phyloP scores from a whole-genome alignment of 768 basidiomycete genomes.

The Hirschioporus abietinus region DNA sequence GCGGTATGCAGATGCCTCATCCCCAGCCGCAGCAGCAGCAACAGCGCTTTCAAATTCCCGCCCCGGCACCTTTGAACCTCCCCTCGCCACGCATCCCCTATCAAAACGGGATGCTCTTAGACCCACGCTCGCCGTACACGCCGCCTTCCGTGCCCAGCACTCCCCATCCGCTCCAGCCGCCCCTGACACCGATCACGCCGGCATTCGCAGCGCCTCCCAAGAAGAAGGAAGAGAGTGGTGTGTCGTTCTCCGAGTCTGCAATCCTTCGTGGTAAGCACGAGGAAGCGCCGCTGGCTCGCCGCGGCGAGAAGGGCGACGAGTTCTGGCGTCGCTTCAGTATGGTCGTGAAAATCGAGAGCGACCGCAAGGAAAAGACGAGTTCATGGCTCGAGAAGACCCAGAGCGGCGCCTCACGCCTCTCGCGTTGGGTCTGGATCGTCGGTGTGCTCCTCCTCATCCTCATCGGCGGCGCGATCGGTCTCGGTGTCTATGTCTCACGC shows the following conservation, averaged over 20 bases:
- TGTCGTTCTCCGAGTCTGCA: constrained; percentile 41
- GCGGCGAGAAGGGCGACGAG: constrained; percentile 74
- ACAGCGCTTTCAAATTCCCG: constrained; percentile 24
- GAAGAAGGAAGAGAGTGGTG: constrained; percentile 28
- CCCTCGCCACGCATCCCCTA: constrained; percentile 17
- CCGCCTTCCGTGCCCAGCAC: constrained; percentile 38
- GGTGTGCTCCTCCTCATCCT: constrained; percentile 56
- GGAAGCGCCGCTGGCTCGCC: constrained; percentile 57
- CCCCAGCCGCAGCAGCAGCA: constrained; percentile 11
- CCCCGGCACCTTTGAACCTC: constrained; percentile 15
- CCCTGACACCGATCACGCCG: constrained; percentile 74
- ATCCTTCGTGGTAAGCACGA: constrained; percentile 70
- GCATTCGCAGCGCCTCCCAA: constrained; percentile 63
- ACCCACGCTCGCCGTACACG: constrained; percentile 23
- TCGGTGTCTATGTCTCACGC: constrained; percentile 57
- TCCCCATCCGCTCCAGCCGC: constrained; percentile 73
- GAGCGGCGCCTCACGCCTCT: constrained; percentile 43
- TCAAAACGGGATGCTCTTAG: constrained; percentile 11
- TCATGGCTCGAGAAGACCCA: constrained; percentile 67
- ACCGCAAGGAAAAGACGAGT: constrained; percentile 26
- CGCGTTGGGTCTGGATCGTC: constrained; percentile 66
- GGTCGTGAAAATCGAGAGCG: constrained; percentile 46
- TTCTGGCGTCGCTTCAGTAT: constrained; percentile 87
- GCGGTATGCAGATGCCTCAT: constrained; percentile 5
- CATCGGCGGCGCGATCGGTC: constrained; percentile 50